These are phyloP conservation scores for Lecanicillium sp. DNA, from an alignment of 2,329 filamentous ascomycete genomes.

Conservation along the genomic window DNA sequence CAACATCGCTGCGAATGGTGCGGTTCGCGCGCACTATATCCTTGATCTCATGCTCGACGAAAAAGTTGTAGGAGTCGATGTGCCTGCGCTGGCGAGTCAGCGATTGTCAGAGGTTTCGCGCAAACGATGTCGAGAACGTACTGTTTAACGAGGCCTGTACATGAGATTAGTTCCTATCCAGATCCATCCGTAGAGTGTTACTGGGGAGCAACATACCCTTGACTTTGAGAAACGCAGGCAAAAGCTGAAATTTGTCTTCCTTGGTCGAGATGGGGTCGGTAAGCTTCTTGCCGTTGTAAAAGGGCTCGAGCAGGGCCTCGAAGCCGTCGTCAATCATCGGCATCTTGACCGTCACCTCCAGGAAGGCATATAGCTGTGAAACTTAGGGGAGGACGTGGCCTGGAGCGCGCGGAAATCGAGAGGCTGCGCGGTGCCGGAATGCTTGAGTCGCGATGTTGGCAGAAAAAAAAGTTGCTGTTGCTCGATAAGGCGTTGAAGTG, in stretches of 20 bases:
- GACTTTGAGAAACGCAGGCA: constrained; percentile 96
- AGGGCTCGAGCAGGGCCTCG: constrained; percentile 60
- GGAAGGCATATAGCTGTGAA: constrained; percentile 22
- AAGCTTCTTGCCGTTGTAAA: constrained; percentile 62
- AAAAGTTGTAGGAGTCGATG: constrained; percentile 98
- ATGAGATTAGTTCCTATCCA: constrained; percentile 13
- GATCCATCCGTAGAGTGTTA: neutral
- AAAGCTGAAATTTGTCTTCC: constrained; percentile 91
- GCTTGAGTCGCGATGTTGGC: constrained; percentile 6
- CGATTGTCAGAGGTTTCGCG: neutral
- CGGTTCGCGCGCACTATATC: constrained; percentile 92
- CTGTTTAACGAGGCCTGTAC: constrained; percentile 75
- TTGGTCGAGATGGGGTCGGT: constrained; percentile 59
- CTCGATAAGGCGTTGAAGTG: constrained; percentile 12
- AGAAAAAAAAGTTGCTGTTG: constrained; percentile 11
- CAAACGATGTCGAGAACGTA: constrained; percentile 28
- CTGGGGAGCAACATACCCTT: constrained; percentile 53
- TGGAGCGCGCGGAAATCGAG: neutral
- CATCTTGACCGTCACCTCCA: constrained; percentile 38
- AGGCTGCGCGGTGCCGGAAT: constrained; percentile 1
- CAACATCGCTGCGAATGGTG: constrained; percentile 83
- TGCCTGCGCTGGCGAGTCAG: constrained; percentile 42
- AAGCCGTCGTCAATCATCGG: constrained; percentile 55
- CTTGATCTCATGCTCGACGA: constrained; percentile 93
- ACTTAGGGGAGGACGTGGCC: neutral